phyloP scores from a whole-genome alignment of 2,329 filamentous ascomycete genomes.

The Moelleriella libera region DNA sequence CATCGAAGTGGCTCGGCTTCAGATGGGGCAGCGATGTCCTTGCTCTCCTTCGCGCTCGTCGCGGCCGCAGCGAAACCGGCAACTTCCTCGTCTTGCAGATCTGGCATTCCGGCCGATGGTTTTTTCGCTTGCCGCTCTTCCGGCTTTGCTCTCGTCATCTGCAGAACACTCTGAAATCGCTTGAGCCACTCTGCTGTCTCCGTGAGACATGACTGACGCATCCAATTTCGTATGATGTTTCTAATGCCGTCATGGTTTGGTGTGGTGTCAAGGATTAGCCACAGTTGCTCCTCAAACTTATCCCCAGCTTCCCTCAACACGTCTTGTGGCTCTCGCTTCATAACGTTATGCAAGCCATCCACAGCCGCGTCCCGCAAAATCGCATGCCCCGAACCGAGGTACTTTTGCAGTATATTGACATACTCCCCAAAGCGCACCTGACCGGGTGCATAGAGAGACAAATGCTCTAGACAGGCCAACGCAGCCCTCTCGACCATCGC shows the following conservation, averaged over 20 bases:
- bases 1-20: conserved; percentile 84
- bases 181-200: conserved; percentile 80
- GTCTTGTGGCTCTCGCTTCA: conserved; percentile 80
- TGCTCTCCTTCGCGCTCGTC: conserved; percentile 41
- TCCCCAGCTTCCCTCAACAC: conserved; percentile 63
- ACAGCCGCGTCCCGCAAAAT: conserved; percentile 68
- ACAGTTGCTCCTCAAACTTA: conserved; percentile 80
- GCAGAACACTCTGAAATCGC: conserved; percentile 76
- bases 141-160: conserved; percentile 63
- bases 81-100: conserved; percentile 90
- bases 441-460: conserved; percentile 81
- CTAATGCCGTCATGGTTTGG: conserved; percentile 68
- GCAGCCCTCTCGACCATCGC: conserved; percentile 60
- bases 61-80: conserved; percentile 80
- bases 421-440: conserved; percentile 77
- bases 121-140: conserved; percentile 33
- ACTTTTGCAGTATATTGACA: conserved; percentile 65
- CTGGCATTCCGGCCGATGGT: conserved; percentile 42
- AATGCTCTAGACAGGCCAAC: conserved; percentile 73
- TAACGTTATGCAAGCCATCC: conserved; percentile 82
- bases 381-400: conserved; percentile 54
- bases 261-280: conserved; percentile 70
- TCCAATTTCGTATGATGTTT: conserved; percentile 84
- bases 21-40: conserved; percentile 29
- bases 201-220: conserved; percentile 72